These are phyloP conservation scores for Gloeopeniophorella convolvens DNA, from an alignment of 768 basidiomycete species.

Conservation along the genomic window DNA sequence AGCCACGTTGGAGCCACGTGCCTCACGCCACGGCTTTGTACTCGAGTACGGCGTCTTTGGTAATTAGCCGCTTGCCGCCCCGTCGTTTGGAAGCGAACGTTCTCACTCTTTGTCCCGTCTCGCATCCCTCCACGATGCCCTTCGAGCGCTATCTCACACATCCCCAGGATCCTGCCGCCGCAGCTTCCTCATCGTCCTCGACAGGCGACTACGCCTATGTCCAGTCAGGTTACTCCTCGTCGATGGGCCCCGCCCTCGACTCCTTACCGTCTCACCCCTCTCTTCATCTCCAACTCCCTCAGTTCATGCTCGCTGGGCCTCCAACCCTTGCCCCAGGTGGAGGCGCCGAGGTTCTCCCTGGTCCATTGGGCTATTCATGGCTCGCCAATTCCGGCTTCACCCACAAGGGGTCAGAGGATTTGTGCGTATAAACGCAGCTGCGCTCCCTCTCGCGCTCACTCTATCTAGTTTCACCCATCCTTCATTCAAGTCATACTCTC, in stretches of 20 bases:
- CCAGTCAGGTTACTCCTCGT: slow-evolving; percentile 8
- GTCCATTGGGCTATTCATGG: slow-evolving; percentile 21
- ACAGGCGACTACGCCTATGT: slow-evolving; percentile 10
- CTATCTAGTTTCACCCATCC: slow-evolving; percentile 1
- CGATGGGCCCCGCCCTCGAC: slow-evolving; percentile 6
- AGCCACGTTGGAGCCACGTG: too few species aligned
- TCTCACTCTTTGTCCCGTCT: neutral
- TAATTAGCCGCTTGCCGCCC: too few species aligned
- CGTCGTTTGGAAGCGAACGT: neutral
- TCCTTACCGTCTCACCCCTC: neutral
- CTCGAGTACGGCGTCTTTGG: too few species aligned
- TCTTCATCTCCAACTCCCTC: slow-evolving; percentile 52
- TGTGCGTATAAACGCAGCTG: slow-evolving; percentile 10
- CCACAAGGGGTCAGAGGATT: slow-evolving; percentile 4
- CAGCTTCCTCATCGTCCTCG: slow-evolving; percentile 5
- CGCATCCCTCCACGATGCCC: slow-evolving; percentile 11
- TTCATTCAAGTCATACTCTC: slow-evolving; percentile 5
- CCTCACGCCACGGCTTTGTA: too few species aligned
- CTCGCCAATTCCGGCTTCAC: slow-evolving; percentile 13
- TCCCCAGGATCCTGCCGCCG: slow-evolving; percentile 2
- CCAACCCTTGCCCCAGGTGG: slow-evolving; percentile 65
- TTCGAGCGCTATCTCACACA: slow-evolving; percentile 18
- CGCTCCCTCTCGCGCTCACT: slow-evolving; percentile 1
- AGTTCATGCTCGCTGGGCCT: slow-evolving; percentile 50
- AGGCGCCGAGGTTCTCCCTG: slow-evolving; percentile 65